Base-by-base conservation (phyloP, 2,329 filamentous ascomycete species). In the Dendryphion nanum region DNA sequence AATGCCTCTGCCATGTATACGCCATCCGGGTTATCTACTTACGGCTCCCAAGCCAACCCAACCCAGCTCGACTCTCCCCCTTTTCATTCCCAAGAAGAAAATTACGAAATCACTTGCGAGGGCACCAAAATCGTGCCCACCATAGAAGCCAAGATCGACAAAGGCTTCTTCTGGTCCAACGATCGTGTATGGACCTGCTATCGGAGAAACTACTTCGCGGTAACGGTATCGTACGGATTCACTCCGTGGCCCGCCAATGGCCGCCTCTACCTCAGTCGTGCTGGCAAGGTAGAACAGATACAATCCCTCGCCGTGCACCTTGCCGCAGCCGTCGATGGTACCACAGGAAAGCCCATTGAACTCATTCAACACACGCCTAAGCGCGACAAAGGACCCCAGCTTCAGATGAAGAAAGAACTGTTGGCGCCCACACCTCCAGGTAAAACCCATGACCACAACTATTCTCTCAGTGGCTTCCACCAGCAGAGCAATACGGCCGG, bases 151-250 rank as follows among this genome's bases (percentile, higher is more conserved):
- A 84, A 81, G 53, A 89, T 95, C 42, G 87, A 94, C 63, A 94
- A 95, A 55, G 89, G 89, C 0, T 94, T 95, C 68, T 95, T 95
- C 61, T 72, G 82, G 34, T 71, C 71, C 23, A 78, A 77, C 3
- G 89, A 94, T 38, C 76, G 79, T 14, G 87, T 90, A 53, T 95
- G 89, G 89, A 95, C 89, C 0, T 95, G 89, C 68, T 95, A 95
- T 61, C 78, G 89, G 21, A 78, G 90, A 30, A 95, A 95, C 63
- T 95, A 95, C 67, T 93, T 95, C 61, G 84, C 86, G 0, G 89
- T 93, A 37, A 80, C 83, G 35, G 91, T 87, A 63, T 87, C 85
- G 3, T 95, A 84, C 66, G 77, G 77, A 10, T 70, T 95, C 17
- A 73, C 75, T 28, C 86, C 85, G 67, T 83, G 69, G 73, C 73